phyloP scores from a whole-genome alignment of 148 eudicot species.

The Vaccinium myrtillus region DNA sequence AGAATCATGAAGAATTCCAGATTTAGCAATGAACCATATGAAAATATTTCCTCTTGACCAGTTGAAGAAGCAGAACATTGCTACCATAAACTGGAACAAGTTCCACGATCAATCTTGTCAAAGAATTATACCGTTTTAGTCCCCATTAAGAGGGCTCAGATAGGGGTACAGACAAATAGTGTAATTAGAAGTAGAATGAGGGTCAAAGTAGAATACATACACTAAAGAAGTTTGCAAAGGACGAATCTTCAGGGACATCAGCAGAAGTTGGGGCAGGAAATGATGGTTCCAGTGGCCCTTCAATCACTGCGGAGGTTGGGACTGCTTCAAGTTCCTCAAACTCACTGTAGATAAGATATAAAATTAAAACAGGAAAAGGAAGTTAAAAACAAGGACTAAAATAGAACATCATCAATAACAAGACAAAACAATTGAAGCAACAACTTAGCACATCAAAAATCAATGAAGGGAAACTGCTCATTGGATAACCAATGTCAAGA shows the following conservation, averaged over 20 bases:
- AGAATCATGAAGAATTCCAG: not conserved
- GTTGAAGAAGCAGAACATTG: conserved; percentile 1
- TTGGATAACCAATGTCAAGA: not conserved
- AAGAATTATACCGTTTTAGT: not conserved
- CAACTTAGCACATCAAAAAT: not conserved
- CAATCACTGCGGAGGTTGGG: conserved; percentile 51
- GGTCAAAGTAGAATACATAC: conserved; percentile 33
- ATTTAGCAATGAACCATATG: not conserved
- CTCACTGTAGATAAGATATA: conserved; percentile 39
- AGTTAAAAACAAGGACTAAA: conserved; percentile 4
- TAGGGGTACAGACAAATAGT: not conserved
- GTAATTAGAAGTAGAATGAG: not conserved
- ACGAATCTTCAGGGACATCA: conserved; percentile 44
- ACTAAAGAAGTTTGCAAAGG: conserved; percentile 55
- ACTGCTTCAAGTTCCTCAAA: conserved; percentile 71
- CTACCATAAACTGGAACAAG: not conserved
- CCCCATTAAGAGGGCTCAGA: not conserved
- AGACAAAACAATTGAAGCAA: not conserved
- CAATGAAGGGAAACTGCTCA: not conserved
- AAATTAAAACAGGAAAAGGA: not conserved
- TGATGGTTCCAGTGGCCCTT: conserved; percentile 55
- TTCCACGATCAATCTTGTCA: not conserved
- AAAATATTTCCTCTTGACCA: not conserved
- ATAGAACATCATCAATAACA: not conserved
- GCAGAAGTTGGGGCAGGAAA: conserved; percentile 34